Evolutionary conservation across 169 alveolate species (phyloP), one percentile per base, ranked within the genome.

Genomic region (Neospora caninum): DNA sequence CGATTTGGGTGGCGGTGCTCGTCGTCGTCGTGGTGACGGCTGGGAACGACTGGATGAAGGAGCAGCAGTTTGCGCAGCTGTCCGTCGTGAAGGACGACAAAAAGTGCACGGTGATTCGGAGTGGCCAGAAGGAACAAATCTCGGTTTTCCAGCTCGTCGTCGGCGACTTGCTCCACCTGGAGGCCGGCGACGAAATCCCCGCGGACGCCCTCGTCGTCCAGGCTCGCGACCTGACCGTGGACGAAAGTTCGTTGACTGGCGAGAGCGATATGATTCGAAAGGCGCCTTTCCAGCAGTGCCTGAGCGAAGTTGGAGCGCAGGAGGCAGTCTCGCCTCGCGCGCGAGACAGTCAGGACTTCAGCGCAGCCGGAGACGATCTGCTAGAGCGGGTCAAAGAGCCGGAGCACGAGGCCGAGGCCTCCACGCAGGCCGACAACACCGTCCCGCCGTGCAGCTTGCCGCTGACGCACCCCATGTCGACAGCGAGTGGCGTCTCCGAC

Each of bases 221-320:
- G 69, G 97, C 98, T 41, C 94, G 96, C 88, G 97, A 96, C 42
- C 93, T 98, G 69, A 95, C 96, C 80, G 93, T 96, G 87, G 98
- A 97, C 96, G 99, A 98, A 94, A 92, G 97, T 53, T 92, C 98
- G n/a, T 91, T 97, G n/a, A 98, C 99, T 29, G 99, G 97, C 92
- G 99, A 98, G 94, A 95, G 97, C 69, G 98, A 97, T 58, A 91
- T 95, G 92, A 94, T 97, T 88, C 94, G 95, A 93, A 98, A 98
- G 93, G 94, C 73, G 64, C 27, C 95, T 1, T 94, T 83, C 88
- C 96, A 95, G 53, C 96, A 88, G 94, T 97, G 98, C 87, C 34
- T 88, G 53, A 83, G 41, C 73, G 73, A 93, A 53, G 94, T 88
- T 34, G 39, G 92, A 82, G 94, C 69, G 83, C 53, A 58, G 95